Conservation (phyloP, 257 asterid species). For the Nicotiana obtusifolia region DNA sequence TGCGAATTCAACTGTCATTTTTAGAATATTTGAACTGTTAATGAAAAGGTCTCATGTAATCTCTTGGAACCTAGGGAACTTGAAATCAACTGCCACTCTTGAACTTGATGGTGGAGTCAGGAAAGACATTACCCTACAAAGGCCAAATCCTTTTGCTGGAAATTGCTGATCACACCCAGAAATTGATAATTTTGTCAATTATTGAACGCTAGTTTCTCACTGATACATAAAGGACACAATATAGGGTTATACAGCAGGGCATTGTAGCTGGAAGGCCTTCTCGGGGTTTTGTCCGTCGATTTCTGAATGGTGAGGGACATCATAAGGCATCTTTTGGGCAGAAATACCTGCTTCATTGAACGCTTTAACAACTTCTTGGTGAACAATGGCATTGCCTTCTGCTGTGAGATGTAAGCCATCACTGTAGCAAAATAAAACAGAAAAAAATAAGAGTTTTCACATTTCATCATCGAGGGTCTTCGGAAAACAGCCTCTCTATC, state of each 20-base stretch:
- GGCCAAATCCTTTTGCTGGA: not conserved
- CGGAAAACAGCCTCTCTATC: too few relatives aligned
- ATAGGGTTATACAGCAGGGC: constrained; percentile 24
- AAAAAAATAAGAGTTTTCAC: not conserved
- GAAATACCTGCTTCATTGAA: constrained; percentile 50
- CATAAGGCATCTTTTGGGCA: constrained; percentile 48
- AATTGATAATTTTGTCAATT: not conserved
- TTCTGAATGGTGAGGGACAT: constrained; percentile 65
- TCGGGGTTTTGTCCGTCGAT: constrained; percentile 59
- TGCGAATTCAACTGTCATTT: not conserved
- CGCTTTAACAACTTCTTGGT: constrained; percentile 44
- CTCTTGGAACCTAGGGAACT: not conserved
- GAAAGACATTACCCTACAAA: not conserved
- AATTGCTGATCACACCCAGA: not conserved
- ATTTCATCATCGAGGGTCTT: not conserved
- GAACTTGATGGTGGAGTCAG: not conserved
- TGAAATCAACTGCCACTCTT: not conserved
- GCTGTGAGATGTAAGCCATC: constrained; percentile 88
- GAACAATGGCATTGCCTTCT: constrained; percentile 69
- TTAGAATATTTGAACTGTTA: not conserved
- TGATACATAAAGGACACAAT: not conserved
- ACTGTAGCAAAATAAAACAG: constrained; percentile 27
- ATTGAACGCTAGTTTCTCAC: not conserved
- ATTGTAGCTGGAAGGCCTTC: constrained; percentile 46
- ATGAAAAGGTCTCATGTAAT: not conserved